A percentile compares a stretch with the other conserved stretches of the same genome.
Evolutionary conservation across 805 yeast species (phyloP).

Genomic region (Wickerhamiella sergipiensis): DNA sequence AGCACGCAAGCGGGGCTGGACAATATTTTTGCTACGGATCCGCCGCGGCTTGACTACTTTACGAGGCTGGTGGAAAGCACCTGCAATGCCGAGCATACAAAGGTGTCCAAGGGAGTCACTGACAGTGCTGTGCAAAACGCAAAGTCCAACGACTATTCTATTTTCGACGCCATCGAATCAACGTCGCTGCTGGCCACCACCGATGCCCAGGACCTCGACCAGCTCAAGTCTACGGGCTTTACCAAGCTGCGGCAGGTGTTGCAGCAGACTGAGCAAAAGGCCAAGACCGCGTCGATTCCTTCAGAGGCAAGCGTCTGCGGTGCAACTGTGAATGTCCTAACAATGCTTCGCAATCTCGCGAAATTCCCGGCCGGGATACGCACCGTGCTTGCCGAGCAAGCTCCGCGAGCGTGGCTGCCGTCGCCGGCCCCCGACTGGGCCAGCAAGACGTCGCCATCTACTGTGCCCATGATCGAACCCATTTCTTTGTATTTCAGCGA

Average conservation of each 20-base stretch:
- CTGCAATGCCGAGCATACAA: slow-evolving; percentile 5
- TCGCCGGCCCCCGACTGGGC: slow-evolving; percentile 43
- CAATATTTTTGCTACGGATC: slow-evolving; percentile 5
- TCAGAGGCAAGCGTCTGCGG: slow-evolving; percentile 61
- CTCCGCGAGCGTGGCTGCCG: slow-evolving; percentile 59
- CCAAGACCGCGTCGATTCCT: slow-evolving; percentile 33
- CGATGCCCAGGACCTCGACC: slow-evolving; percentile 12
- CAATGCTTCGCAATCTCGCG: slow-evolving; percentile 49
- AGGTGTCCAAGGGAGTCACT: slow-evolving; percentile 22
- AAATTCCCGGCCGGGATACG: slow-evolving; percentile 44
- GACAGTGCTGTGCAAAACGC: slow-evolving; percentile 21
- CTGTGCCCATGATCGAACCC: slow-evolving; percentile 31
- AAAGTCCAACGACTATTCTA: slow-evolving; percentile 31
- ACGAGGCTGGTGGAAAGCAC: background rate
- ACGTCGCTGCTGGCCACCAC: slow-evolving; percentile 24
- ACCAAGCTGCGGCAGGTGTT: slow-evolving; percentile 36
- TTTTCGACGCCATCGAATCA: slow-evolving; percentile 47
- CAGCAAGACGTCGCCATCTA: slow-evolving; percentile 28
- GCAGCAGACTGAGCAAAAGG: slow-evolving; percentile 41
- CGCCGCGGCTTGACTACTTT: slow-evolving; percentile 3
- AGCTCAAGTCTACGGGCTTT: slow-evolving; percentile 9
- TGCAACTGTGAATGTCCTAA: slow-evolving; percentile 57
- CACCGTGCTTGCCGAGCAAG: slow-evolving; percentile 35
- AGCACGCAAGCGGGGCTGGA: slow-evolving; percentile 5
- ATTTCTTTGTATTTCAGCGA: slow-evolving; percentile 52